Evolutionary conservation across 148 eudicot genomes (phyloP), one percentile per base, ranked within the genome.

Genomic region (Camellia lanceoleosa): DNA sequence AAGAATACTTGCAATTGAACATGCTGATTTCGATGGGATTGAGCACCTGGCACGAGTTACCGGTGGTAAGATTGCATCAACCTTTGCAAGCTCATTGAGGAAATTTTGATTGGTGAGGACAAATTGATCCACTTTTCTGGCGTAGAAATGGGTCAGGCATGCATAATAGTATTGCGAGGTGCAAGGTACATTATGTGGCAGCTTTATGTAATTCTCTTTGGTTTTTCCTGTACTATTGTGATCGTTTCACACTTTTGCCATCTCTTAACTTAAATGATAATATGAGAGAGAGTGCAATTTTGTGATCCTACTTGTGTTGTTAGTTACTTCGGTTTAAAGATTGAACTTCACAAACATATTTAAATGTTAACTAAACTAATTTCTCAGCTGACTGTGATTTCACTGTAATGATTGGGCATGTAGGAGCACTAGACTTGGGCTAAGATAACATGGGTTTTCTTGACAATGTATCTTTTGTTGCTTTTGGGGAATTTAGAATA

Each of bases 11-110:
- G 99, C 99, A 68, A 96, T 96, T 82, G 98, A 96, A 87, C 99
- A 96, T 86, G 99, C 99, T 82, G 98, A 96, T 88, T 96, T 96
- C 82, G 99, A 93, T 82, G 99, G 99, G 75, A 96, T 96, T 87
- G 98, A 96, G 86, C 95, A 98, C 68, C 84, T 96, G 83, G 99
- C 90, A 55, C 87, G 94, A 66, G 99, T 96, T 68, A 96, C 99
- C 43, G 99, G 99, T 75, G 99, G 99, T 68, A 98, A 96, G 83
- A 96, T 96, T 73, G 99, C 99, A 42, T 93, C 98, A 23, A 96
- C 99, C 38, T 96, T 96, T 96, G 99, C 89, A 91, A 92, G 83
- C 91, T 96, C 60, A 96, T 94, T 80, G 99, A 96, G 83, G 99
- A 94, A 82, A 91, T 96, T 74, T 94, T 94, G 99, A 94, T 96